These are phyloP conservation scores for Talaromyces marneffei DNA, from an alignment of 2,329 filamentous ascomycete genomes.

Conservation along the genomic window DNA sequence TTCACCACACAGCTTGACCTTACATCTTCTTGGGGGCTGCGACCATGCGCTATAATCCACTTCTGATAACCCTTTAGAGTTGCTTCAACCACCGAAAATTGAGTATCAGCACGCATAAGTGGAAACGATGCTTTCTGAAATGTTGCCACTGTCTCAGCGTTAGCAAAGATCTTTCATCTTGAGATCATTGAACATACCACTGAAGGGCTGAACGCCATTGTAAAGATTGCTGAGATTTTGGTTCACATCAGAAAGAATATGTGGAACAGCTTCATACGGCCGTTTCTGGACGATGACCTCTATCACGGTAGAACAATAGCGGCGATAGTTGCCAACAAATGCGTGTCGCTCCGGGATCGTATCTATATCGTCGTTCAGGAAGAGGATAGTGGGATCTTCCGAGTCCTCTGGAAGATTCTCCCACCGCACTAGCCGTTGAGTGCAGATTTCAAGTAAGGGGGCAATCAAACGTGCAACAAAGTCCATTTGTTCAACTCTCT, in stretches of 20 bases:
- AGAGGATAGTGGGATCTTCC: conserved; percentile 70
- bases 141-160: conserved; percentile 25
- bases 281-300: conserved; percentile 78
- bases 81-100: conserved; percentile 83
- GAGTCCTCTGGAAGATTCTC: conserved; percentile 79
- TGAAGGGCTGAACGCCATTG: conserved; percentile 60
- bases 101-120: conserved; percentile 70
- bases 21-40: conserved; percentile 47
- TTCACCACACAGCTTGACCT: conserved; percentile 13
- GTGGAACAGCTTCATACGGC: conserved; percentile 75
- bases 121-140: conserved; percentile 38
- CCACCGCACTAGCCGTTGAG: conserved; percentile 76
- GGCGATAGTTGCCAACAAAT: conserved; percentile 89
- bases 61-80: conserved; percentile 83
- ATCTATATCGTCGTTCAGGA: conserved; percentile 89
- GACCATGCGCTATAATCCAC: conserved; percentile 58
- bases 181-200: conserved; percentile 44
- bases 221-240: conserved; percentile 70
- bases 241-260: conserved; percentile 78
- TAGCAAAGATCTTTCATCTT: background rate
- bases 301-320: conserved; percentile 82
- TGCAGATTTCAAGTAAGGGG: conserved; percentile 74
- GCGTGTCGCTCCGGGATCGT: conserved; percentile 89
- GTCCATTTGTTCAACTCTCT: conserved; percentile 54
- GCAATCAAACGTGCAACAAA: conserved; percentile 62